A percentile compares a stretch with the other conserved stretches of the same genome.
Conservation (phyloP, 805 yeast genomes). For the Starmera quercuum region DNA sequence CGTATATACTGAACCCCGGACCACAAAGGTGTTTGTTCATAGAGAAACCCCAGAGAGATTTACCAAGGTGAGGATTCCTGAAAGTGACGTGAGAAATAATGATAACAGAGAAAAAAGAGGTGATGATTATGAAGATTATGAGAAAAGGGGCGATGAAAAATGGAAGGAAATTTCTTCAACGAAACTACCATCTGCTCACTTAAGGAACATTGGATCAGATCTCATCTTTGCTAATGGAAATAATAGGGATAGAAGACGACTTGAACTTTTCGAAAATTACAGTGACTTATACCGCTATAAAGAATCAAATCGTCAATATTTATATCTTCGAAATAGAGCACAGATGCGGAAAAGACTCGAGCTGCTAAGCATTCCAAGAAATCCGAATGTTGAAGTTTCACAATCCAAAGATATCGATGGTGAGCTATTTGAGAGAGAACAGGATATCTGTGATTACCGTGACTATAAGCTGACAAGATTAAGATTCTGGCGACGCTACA, state of each 20-base stretch:
- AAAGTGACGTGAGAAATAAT: neutral
- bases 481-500: conserved; percentile 17
- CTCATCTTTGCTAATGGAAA: conserved; percentile 21
- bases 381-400: conserved; percentile 3
- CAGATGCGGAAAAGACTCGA: conserved; percentile 1
- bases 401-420: conserved; percentile 3
- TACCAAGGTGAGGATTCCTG: neutral
- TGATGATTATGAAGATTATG: neutral
- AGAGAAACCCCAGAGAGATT: neutral
- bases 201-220: conserved; percentile 4
- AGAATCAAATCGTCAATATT: conserved; percentile 6
- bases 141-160: neutral
- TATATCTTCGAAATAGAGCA: conserved; percentile 4
- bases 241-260: conserved; percentile 19
- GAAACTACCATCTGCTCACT: neutral
- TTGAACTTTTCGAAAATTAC: conserved; percentile 17
- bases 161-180: neutral
- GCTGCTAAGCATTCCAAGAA: conserved; percentile 2
- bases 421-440: conserved; percentile 10
- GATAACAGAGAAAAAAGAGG: neutral
- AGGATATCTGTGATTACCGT: conserved; percentile 25
- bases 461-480: conserved; percentile 24
- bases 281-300: conserved; percentile 11
- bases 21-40: neutral
- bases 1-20: too few species aligned